Base-by-base conservation (phyloP, 2,329 filamentous ascomycete genomes). In the Esteya vermicola region DNA sequence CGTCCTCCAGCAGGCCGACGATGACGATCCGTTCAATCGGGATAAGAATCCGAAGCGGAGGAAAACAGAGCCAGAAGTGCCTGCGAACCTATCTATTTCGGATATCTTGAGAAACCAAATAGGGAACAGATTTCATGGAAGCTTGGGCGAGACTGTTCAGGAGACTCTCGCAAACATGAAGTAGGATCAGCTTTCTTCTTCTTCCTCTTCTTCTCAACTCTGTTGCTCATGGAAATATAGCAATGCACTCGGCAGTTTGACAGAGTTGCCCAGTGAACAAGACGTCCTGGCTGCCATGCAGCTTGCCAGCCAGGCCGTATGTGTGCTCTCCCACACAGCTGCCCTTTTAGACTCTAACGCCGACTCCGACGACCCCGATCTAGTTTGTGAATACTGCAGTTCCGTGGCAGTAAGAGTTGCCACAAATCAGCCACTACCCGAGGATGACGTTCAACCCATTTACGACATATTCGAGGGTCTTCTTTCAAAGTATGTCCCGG, bases 1-100 rank as follows among this genome's bases (percentile, higher is more conserved):
- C 23, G 39, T 36, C 22, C 33, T 23, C 25, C 40, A 36, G 18
- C 39, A 26, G n/a, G n/a, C n/a, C n/a, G n/a, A n/a, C 25, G 36
- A 39, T 35, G 42, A 47, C 4, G 42, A 44, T 27, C 36, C 37
- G 4, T 40, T 40, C 16, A 31, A 33, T 22, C 31, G 38, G 30
- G 41, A 43, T 10, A 42, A 42, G 13, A 40, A 43, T 12, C 25
- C 44, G 6, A 48, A 48, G 39, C 33, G 46, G 14, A 33, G 41
- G 3, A 47, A 38, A 30, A 46, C 40, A 2, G 45, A 47, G 1
- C 2, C 39, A 3, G 27, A 16, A 2, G 37, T 19, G 6, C n/a
- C n/a, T n/a, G n/a, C n/a, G n/a, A 28, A 28, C 2, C 16, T 43
- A 28, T 10, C 42, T 13, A 33, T 43, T 4, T 1, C 30, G 14